Evolutionary conservation across 2,329 filamentous ascomycete genomes (phyloP).

Genomic region (Aureobasidium leucospermi): DNA sequence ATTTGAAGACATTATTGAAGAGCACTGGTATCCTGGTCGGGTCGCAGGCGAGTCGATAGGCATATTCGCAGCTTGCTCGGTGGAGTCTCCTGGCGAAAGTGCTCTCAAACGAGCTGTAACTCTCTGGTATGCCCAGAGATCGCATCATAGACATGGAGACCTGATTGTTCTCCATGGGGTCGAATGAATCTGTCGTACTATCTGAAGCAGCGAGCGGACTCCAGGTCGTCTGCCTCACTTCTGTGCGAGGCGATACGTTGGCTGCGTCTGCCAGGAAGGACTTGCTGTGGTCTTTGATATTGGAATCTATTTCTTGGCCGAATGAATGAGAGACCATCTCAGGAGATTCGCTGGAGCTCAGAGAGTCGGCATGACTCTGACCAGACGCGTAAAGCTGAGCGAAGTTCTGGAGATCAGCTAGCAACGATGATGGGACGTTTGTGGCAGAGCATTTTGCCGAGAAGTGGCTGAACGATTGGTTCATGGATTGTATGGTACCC

Average conservation of each 20-base stretch:
- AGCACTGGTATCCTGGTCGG: slow-evolving; percentile 24
- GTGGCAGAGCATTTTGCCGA: slow-evolving; percentile 42
- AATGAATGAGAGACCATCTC: neutral
- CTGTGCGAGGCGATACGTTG: neutral
- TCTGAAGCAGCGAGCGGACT: neutral
- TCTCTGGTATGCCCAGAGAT: slow-evolving; percentile 32
- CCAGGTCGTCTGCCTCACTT: neutral
- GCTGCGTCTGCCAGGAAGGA: neutral
- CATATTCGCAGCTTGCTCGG: slow-evolving; percentile 56
- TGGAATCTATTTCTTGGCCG: neutral
- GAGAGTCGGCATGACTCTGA: neutral
- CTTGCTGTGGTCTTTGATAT: neutral
- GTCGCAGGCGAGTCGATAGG: slow-evolving; percentile 41
- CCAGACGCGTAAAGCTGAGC: neutral
- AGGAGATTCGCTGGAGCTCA: neutral
- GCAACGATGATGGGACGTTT: neutral
- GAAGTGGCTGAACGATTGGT: slow-evolving; percentile 59
- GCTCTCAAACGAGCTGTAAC: slow-evolving; percentile 56
- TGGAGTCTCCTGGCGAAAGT: slow-evolving; percentile 67
- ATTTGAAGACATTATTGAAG: slow-evolving; percentile 55
- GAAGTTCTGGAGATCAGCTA: slow-evolving; percentile 18
- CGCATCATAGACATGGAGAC: neutral
- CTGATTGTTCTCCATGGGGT: neutral
- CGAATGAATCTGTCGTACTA: neutral
- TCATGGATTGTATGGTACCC: slow-evolving; percentile 65